Percentiles rank a stretch among this genome's conserved stretches.
Conservation (phyloP, 176 grass and related monocot genomes). For the Oryza rufipogon region DNA sequence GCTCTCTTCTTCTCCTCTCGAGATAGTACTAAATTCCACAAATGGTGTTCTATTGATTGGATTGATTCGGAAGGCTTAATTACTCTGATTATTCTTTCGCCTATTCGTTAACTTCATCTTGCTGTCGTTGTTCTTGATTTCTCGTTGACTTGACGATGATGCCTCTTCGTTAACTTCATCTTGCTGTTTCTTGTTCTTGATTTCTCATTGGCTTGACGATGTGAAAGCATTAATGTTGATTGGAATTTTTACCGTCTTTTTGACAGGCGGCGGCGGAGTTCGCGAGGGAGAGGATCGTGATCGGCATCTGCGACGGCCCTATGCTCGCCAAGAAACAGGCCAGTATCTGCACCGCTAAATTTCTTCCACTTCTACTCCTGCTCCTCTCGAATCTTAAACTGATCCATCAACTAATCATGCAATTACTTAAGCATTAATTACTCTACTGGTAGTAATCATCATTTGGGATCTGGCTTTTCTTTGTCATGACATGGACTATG, state of each 20-base stretch:
- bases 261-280: slow-evolving; percentile 75
- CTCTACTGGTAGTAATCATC: neutral
- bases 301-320: slow-evolving; percentile 90
- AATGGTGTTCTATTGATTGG: neutral
- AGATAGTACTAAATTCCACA: neutral
- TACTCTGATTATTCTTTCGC: too few species aligned
- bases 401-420: neutral
- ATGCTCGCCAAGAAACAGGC: slow-evolving; percentile 97
- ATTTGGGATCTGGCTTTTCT: neutral
- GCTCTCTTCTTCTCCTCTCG: neutral
- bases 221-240: neutral
- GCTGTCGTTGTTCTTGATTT: neutral
- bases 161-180: neutral
- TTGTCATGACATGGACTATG: neutral
- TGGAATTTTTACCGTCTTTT: neutral
- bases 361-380: neutral
- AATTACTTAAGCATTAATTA: neutral
- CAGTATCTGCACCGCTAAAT: too few species aligned
- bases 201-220: neutral
- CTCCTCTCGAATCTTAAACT: neutral
- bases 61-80: neutral
- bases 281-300: slow-evolving; percentile 65
- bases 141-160: neutral
- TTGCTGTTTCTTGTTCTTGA: neutral
- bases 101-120: too few species aligned